These are phyloP conservation scores for Purshia tridentata DNA, from an alignment of 306 rosid genomes.

Conservation along the genomic window DNA sequence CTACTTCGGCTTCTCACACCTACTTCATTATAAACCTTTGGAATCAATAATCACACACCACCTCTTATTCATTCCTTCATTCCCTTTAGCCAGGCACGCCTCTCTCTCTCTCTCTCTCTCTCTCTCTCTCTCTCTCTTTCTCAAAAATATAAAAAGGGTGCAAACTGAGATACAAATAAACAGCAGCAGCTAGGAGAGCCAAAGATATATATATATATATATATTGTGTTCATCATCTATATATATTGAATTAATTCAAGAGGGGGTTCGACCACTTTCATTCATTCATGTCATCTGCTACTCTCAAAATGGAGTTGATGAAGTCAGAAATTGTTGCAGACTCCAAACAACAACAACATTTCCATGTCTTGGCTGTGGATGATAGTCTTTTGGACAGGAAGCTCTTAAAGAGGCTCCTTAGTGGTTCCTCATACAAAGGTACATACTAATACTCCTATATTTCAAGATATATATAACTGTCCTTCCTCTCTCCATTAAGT, in stretches of 20 bases:
- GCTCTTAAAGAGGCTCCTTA: constrained; percentile 81
- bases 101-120: constrained; percentile 16
- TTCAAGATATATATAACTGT: no score
- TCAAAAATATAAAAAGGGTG: neutral
- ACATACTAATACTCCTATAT: neutral
- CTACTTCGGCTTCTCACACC: constrained; percentile 14
- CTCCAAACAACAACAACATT: constrained; percentile 41
- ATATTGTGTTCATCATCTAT: neutral
- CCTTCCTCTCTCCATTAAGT: no score
- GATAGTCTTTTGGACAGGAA: constrained; percentile 76
- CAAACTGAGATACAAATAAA: neutral
- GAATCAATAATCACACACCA: constrained; percentile 33
- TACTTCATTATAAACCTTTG: constrained; percentile 36
- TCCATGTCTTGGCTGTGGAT: constrained; percentile 95
- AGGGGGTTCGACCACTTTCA: neutral
- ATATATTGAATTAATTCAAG: constrained; percentile 4
- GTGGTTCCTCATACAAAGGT: constrained; percentile 80
- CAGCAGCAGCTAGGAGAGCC: neutral
- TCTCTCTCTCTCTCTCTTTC: constrained; percentile 17
- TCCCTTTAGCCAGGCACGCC: constrained; percentile 26
- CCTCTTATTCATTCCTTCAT: constrained; percentile 32
- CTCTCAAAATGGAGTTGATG: constrained; percentile 41
- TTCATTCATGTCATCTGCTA: neutral
- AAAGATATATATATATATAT: no score
- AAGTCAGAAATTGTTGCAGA: constrained; percentile 32